phyloP scores from a whole-genome alignment of 2,329 filamentous ascomycete genomes.

The Fusarium gaditjirri region DNA sequence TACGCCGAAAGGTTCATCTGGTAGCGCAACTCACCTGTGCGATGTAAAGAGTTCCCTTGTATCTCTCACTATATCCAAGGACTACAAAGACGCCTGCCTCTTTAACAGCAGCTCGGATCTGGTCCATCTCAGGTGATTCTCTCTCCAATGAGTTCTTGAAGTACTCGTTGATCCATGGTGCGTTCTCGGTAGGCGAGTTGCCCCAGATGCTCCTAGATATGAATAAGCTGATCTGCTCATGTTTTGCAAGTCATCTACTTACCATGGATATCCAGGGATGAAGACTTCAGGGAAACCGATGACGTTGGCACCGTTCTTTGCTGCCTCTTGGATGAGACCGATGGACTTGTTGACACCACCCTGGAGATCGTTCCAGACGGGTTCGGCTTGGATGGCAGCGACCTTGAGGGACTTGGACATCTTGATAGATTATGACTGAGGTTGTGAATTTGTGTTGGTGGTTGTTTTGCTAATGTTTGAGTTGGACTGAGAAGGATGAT shows the following conservation, averaged over 20 bases:
- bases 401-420: constrained; percentile 35
- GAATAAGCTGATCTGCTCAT: constrained; percentile 18
- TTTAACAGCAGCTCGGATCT: constrained; percentile 57
- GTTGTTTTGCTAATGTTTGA: neutral
- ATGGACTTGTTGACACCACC: constrained; percentile 52
- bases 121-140: constrained; percentile 55
- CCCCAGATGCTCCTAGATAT: constrained; percentile 44
- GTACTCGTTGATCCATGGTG: constrained; percentile 55
- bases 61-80: constrained; percentile 56
- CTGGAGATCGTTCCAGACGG: constrained; percentile 43
- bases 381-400: constrained; percentile 43
- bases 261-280: constrained; percentile 60
- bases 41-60: constrained; percentile 54
- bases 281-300: constrained; percentile 58
- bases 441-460: neutral
- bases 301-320: constrained; percentile 46
- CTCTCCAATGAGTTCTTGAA: constrained; percentile 56
- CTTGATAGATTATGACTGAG: neutral
- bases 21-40: constrained; percentile 35
- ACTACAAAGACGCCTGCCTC: constrained; percentile 56
- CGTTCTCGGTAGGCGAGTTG: constrained; percentile 46
- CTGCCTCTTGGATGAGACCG: constrained; percentile 47
- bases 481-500: neutral
- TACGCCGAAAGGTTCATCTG: fast-evolving
- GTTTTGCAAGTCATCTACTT: constrained; percentile 8